Percentiles rank a stretch among this genome's conserved stretches.
These are phyloP conservation scores for Lichtheimia corymbifera DNA, from an alignment of 371 early-diverging fungal species.

Conservation along the genomic window DNA sequence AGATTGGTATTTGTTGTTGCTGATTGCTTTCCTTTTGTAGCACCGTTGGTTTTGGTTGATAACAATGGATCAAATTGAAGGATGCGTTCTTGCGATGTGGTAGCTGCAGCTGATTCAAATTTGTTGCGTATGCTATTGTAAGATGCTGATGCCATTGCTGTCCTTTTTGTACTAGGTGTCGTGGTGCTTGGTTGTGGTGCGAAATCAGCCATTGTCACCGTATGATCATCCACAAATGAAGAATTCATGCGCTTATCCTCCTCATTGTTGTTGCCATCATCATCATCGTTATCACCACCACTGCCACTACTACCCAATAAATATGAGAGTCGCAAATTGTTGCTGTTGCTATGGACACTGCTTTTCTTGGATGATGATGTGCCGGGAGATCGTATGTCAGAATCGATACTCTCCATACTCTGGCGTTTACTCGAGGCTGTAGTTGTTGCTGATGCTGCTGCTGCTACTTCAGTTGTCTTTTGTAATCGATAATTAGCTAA, in stretches of 20 bases:
- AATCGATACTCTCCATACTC: too few species aligned
- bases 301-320: background rate
- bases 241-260: too few species aligned
- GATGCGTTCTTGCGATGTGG: background rate
- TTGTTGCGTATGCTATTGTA: constrained; percentile 14
- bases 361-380: too few species aligned
- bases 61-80: constrained; percentile 16
- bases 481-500: constrained; percentile 37
- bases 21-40: too few species aligned
- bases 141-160: constrained; percentile 1
- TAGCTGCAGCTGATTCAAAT: constrained; percentile 11
- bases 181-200: too few species aligned
- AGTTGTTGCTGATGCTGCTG: background rate
- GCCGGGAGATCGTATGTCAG: too few species aligned
- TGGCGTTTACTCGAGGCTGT: too few species aligned
- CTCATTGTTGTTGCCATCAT: too few species aligned
- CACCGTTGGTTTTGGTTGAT: constrained; percentile 1
- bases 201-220: too few species aligned
- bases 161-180: too few species aligned
- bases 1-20: too few species aligned
- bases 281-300: too few species aligned
- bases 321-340: background rate
- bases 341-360: background rate
- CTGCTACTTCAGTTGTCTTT: constrained; percentile 6
- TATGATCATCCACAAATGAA: constrained; percentile 1